Conservation (phyloP, 2,329 filamentous ascomycete species). For the Aschersonia sp. region DNA sequence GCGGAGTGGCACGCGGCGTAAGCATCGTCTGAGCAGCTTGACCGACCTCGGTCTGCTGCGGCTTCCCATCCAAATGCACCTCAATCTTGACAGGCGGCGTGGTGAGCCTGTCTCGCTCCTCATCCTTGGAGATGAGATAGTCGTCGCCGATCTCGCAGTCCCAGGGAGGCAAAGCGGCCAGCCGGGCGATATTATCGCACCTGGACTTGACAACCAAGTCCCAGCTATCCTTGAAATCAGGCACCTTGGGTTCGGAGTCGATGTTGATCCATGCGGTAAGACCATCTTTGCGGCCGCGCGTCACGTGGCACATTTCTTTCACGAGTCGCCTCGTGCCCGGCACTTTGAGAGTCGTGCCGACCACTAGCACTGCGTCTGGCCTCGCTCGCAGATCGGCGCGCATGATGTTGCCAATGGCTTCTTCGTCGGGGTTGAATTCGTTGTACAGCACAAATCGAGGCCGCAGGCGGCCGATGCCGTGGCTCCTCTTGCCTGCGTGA, state of each 20-base stretch:
- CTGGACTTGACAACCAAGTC: slow-evolving; percentile 79
- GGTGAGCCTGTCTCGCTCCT: slow-evolving; percentile 23
- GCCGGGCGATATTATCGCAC: slow-evolving; percentile 72
- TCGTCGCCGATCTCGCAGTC: slow-evolving; percentile 37
- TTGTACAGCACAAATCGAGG: slow-evolving; percentile 96
- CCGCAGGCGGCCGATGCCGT: slow-evolving; percentile 78
- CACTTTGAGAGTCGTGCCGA: slow-evolving; percentile 90
- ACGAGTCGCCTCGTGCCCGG: slow-evolving; percentile 83
- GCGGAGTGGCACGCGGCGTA: slow-evolving; percentile 45
- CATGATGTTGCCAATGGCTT: slow-evolving; percentile 86
- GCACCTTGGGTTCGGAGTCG: slow-evolving; percentile 66
- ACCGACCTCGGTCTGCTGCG: slow-evolving; percentile 25
- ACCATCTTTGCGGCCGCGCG: slow-evolving; percentile 69
- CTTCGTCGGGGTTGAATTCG: slow-evolving; percentile 90
- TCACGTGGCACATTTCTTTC: slow-evolving; percentile 77
- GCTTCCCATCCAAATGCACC: slow-evolving; percentile 15
- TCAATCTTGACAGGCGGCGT: slow-evolving; percentile 8
- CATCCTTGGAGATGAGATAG: slow-evolving; percentile 29
- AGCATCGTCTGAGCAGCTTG: slow-evolving; percentile 36
- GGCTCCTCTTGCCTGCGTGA: slow-evolving; percentile 73
- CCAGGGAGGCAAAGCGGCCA: slow-evolving; percentile 50
- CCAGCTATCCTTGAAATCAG: slow-evolving; percentile 85
- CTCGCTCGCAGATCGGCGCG: slow-evolving; percentile 71
- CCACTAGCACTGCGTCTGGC: slow-evolving; percentile 86
- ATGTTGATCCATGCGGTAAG: slow-evolving; percentile 92